Conservation (phyloP, 106 monocot genomes). For the Agapanthus africanus region DNA sequence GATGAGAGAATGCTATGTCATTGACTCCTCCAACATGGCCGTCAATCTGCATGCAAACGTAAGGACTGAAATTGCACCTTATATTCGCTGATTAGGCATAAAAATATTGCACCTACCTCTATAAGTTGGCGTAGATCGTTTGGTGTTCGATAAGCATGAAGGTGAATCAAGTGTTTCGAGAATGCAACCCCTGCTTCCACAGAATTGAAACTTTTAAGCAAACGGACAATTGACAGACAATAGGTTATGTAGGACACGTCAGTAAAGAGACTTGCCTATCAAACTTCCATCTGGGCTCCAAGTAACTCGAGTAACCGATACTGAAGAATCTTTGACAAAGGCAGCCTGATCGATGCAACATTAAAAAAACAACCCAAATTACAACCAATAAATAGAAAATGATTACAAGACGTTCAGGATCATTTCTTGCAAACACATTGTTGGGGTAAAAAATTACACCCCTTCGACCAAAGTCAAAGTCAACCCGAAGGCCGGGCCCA, state of each 20-base stretch:
- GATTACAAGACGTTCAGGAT: too few species aligned
- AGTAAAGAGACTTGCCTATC: slow-evolving; percentile 24
- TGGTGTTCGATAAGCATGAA: slow-evolving; percentile 57
- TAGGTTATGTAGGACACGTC: neutral
- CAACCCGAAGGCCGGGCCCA: too few species aligned
- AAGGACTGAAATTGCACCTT: neutral
- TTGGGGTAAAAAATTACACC: too few species aligned
- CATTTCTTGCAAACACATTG: too few species aligned
- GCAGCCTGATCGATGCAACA: slow-evolving; percentile 30
- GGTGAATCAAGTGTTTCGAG: slow-evolving; percentile 57
- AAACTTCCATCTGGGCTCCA: slow-evolving; percentile 77
- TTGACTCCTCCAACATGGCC: slow-evolving; percentile 93
- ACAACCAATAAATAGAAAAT: too few species aligned
- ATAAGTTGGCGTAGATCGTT: slow-evolving; percentile 48
- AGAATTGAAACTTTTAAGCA: slow-evolving; percentile 3
- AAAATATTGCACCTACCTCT: slow-evolving; percentile 33
- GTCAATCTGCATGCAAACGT: slow-evolving; percentile 49
- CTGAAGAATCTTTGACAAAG: slow-evolving; percentile 47
- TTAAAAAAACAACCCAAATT: too few species aligned
- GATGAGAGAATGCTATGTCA: slow-evolving; percentile 86
- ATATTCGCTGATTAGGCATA: slow-evolving; percentile 1
- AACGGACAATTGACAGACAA: neutral
- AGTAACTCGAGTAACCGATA: slow-evolving; percentile 50
- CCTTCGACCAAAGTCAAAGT: too few species aligned
- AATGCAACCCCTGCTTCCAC: slow-evolving; percentile 58